phyloP scores from a whole-genome alignment of 164 flowering plant genomes.

The Chimonanthus salicifolius region DNA sequence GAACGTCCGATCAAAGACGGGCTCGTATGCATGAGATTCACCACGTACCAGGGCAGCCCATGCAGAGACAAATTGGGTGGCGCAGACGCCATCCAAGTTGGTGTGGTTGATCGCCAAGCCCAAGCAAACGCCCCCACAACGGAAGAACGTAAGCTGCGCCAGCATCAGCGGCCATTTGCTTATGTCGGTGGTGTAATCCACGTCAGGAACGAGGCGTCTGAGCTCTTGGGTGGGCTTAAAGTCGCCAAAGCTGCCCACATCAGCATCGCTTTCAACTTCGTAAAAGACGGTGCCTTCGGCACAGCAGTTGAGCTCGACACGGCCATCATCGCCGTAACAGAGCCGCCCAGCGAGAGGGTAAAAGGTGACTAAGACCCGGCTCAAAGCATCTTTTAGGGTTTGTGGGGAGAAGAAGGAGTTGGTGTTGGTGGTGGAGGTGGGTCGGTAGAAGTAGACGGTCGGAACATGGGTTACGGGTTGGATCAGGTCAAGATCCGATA shows the following conservation, averaged over 20 bases:
- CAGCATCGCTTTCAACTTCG: constrained; percentile 31
- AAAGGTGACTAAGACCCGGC: constrained; percentile 24
- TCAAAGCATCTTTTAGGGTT: constrained; percentile 24
- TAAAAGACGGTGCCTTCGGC: constrained; percentile 28
- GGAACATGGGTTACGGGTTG: not conserved
- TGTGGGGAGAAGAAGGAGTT: constrained; percentile 2
- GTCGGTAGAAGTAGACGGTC: not conserved
- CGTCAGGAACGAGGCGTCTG: constrained; percentile 21
- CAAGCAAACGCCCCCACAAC: constrained; percentile 38
- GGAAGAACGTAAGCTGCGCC: constrained; percentile 40
- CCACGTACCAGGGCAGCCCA: constrained; percentile 51
- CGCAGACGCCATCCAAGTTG: constrained; percentile 32
- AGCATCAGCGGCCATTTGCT: constrained; percentile 34
- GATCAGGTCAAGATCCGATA: not conserved
- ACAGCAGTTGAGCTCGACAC: constrained; percentile 44
- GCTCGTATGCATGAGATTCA: not conserved
- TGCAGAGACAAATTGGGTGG: constrained; percentile 33
- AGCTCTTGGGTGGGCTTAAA: constrained; percentile 18
- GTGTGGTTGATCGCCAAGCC: constrained; percentile 8
- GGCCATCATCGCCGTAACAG: constrained; percentile 16
- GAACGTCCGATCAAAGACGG: not conserved
- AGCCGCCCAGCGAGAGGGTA: constrained; percentile 52
- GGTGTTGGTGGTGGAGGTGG: not conserved
- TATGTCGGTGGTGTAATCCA: constrained; percentile 12
- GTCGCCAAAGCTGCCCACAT: constrained; percentile 27